Percentiles rank a stretch among this genome's conserved stretches.
Evolutionary conservation across 805 yeast species (phyloP).

Genomic region (Kuraishia ogatae): DNA sequence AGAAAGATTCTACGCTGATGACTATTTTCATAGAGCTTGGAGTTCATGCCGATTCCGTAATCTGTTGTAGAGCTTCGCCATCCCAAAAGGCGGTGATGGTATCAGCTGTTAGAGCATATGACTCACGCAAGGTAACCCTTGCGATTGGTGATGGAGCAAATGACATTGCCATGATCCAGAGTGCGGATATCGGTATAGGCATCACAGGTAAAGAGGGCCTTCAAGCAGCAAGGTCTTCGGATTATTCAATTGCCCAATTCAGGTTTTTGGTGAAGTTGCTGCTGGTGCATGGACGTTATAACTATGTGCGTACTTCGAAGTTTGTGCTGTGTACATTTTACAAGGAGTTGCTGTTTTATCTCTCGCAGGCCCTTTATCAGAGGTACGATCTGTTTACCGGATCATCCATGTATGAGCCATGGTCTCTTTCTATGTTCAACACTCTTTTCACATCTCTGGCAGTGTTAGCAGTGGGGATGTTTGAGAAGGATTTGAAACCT

Average conservation of each 20-base stretch:
- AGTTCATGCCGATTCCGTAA: constrained; percentile 80
- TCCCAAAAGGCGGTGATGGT: constrained; percentile 94
- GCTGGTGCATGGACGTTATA: constrained; percentile 93
- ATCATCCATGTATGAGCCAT: constrained; percentile 84
- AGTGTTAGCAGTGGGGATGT: constrained; percentile 89
- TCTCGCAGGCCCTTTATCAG: constrained; percentile 84
- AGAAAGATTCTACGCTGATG: constrained; percentile 62
- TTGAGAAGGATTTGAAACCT: constrained; percentile 85
- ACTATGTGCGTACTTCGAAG: constrained; percentile 84
- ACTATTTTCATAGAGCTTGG: constrained; percentile 79
- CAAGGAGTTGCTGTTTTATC: constrained; percentile 84
- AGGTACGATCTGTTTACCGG: constrained; percentile 86
- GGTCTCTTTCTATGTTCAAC: constrained; percentile 97
- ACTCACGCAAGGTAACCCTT: constrained; percentile 67
- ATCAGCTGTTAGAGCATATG: constrained; percentile 60
- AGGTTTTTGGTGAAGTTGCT: constrained; percentile 73
- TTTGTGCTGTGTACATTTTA: constrained; percentile 91
- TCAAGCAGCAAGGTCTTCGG: constrained; percentile 94
- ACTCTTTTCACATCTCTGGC: constrained; percentile 91
- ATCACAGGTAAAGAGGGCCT: constrained; percentile 96
- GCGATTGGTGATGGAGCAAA: constrained; percentile 99
- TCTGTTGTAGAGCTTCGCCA: constrained; percentile 95
- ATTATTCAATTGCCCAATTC: constrained; percentile 93
- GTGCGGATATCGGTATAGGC: constrained; percentile 97
- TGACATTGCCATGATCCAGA: constrained; percentile 98